Evolutionary conservation across 768 basidiomycete genomes (phyloP).

Genomic region (Punctularia strigosozonata): DNA sequence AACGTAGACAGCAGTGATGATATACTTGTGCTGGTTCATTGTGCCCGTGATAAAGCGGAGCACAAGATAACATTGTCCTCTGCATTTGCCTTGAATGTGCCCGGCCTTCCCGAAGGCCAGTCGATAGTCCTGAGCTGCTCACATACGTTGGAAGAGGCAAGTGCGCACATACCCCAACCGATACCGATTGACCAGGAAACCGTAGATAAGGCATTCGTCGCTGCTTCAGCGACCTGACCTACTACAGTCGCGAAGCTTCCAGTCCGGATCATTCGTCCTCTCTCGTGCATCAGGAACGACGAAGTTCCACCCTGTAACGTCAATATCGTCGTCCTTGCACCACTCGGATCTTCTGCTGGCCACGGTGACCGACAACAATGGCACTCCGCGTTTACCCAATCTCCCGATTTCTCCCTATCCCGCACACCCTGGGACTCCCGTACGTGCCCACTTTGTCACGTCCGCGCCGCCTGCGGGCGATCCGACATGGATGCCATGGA

Average conservation of each 20-base stretch:
- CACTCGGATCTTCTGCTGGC: conserved; percentile 42
- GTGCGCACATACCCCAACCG: too few species aligned
- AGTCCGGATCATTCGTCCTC: conserved; percentile 34
- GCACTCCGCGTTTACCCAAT: conserved; percentile 21
- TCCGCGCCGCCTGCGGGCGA: conserved; percentile 24
- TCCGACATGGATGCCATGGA: conserved; percentile 40
- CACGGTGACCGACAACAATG: conserved; percentile 8
- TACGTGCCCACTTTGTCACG: conserved; percentile 46
- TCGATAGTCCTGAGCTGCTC: conserved; percentile 41
- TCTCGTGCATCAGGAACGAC: conserved; percentile 23
- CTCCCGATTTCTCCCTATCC: conserved; percentile 60
- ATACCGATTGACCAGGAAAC: too few species aligned
- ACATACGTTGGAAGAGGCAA: conserved; percentile 53
- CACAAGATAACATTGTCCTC: conserved; percentile 41
- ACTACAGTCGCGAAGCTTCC: conserved; percentile 6
- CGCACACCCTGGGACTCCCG: conserved; percentile 26
- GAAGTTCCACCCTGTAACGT: conserved; percentile 25
- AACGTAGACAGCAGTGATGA: conserved; percentile 17
- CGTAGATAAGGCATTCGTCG: too few species aligned
- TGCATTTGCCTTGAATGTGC: conserved; percentile 39
- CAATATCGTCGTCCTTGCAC: conserved; percentile 44
- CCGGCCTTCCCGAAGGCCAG: conserved; percentile 14
- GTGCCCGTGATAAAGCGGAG: conserved; percentile 22
- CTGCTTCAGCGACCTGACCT: not conserved
- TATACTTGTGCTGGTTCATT: conserved; percentile 43